phyloP scores from a whole-genome alignment of 208 protist species.

The Phytomonas serpens region DNA sequence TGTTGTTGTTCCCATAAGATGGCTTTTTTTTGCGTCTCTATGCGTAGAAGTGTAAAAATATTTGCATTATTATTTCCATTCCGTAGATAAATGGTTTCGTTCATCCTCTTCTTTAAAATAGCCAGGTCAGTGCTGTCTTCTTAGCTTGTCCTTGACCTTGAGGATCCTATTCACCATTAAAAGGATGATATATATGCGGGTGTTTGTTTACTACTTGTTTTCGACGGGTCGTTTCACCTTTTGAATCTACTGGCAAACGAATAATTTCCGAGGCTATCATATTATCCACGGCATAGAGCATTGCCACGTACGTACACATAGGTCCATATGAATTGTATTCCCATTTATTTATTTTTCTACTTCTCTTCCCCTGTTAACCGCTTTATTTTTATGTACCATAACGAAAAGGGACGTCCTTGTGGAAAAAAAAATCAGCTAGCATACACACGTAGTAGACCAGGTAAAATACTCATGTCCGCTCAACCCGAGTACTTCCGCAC shows the following conservation, averaged over 20 bases:
- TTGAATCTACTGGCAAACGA: background rate
- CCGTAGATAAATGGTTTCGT: background rate
- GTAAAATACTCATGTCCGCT: constrained; percentile 23
- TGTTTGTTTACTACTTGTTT: constrained; percentile 1
- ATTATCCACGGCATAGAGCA: background rate
- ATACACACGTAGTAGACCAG: background rate
- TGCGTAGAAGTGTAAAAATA: constrained; percentile 1
- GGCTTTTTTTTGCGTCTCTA: background rate
- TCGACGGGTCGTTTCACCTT: background rate
- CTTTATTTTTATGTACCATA: background rate
- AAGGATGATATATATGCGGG: background rate
- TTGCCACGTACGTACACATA: background rate
- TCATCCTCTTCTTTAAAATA: background rate
- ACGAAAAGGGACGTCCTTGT: background rate
- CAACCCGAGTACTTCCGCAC: constrained; percentile 58
- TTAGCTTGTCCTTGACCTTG: background rate
- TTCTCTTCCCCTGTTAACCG: background rate
- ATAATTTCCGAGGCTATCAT: background rate
- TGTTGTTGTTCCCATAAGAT: background rate
- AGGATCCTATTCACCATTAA: background rate
- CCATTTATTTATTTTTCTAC: background rate
- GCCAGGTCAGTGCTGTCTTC: background rate
- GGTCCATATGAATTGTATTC: background rate
- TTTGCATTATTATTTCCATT: background rate
- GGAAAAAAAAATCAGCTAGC: background rate